Base-by-base conservation (phyloP, 2,329 filamentous ascomycete species). In the Falciphora oryzae region DNA sequence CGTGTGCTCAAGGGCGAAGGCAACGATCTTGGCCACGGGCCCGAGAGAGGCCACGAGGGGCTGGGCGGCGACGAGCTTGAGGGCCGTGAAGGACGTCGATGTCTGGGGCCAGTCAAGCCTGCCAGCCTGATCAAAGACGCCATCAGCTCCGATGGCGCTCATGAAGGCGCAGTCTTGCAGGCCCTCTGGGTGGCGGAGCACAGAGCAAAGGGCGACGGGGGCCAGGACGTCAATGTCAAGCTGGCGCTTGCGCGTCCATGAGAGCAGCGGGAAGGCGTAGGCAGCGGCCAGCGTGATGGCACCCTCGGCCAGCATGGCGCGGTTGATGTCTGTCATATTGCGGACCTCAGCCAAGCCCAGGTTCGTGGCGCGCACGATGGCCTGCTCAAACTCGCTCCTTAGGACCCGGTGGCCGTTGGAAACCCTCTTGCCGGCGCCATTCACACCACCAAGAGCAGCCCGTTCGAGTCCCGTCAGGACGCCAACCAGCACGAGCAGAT, bases 401-500 rank as follows among this genome's bases (percentile, higher is more conserved):
- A 94, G 81, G 62, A 81, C 76, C 38, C 80, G 75, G 57, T 88
- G 83, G 66, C 85, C 81, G 22, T 83, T 80, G 32, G 8, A 2
- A 35, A 11, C 10, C 10, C 2, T 35, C 10, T 4, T 11, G 32
- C 32, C 32, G 8, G 32, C 2, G 32, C 4, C 8, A 35, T n/a
- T 32, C 6, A 5, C 32, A 32, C 6, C 32, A 32, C 32, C 32
- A 32, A 11, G 5, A 11, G 32, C 44, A n/a, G 22, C 44, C 3
- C 14, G 5, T 68, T 90, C 89, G 72, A 93, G 89, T 11, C 91
- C 92, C 72, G 94, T 83, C 65, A 97, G 76, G 28, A 96, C 79
- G 3, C 92, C 93, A 0, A 88, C 88, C 11, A 97, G 83, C 6
- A 93, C 83, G n/a, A 97, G 80, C 35, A 93, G 76, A 75, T 97